Conservation (phyloP, 225 moss, liverwort and hornwort species). For the Ulota crispa region DNA sequence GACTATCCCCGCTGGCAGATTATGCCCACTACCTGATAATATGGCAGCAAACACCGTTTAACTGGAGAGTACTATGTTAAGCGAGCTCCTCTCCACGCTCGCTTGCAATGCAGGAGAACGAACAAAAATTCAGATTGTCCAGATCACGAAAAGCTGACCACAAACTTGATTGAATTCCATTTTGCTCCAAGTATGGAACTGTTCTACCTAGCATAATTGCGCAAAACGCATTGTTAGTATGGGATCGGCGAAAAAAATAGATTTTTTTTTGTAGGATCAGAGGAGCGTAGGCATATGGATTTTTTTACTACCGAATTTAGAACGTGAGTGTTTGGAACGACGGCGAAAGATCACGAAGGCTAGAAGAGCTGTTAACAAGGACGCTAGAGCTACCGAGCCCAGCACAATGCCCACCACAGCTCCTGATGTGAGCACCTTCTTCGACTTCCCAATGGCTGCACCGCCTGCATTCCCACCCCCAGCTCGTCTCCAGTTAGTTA, state of each 20-base stretch:
- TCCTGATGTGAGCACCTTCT: conserved; percentile 22
- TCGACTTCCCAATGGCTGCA: conserved; percentile 12
- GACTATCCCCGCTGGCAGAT: conserved; percentile 36
- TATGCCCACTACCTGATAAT: conserved; percentile 9
- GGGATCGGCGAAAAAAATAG: background rate
- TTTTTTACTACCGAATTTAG: conserved; percentile 2
- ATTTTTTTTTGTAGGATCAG: background rate
- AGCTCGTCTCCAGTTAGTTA: background rate
- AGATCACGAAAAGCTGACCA: background rate
- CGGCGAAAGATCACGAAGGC: conserved; percentile 20
- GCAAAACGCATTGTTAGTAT: background rate
- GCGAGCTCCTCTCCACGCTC: background rate
- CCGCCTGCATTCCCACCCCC: background rate
- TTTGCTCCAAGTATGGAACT: background rate
- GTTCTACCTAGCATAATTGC: background rate
- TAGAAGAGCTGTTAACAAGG: conserved; percentile 17
- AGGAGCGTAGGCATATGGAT: background rate
- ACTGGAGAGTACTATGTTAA: background rate
- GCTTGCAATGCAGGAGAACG: background rate
- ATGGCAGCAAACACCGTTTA: background rate
- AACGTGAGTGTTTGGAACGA: conserved; percentile 4
- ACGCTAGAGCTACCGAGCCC: conserved; percentile 21
- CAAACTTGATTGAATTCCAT: background rate
- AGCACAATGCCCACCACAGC: conserved; percentile 39
- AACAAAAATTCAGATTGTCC: background rate